Evolutionary conservation across 495 filamentous ascomycete genomes (phyloP), one percentile per base, ranked within the genome.

Genomic region (Clohesyomyces aquaticus): DNA sequence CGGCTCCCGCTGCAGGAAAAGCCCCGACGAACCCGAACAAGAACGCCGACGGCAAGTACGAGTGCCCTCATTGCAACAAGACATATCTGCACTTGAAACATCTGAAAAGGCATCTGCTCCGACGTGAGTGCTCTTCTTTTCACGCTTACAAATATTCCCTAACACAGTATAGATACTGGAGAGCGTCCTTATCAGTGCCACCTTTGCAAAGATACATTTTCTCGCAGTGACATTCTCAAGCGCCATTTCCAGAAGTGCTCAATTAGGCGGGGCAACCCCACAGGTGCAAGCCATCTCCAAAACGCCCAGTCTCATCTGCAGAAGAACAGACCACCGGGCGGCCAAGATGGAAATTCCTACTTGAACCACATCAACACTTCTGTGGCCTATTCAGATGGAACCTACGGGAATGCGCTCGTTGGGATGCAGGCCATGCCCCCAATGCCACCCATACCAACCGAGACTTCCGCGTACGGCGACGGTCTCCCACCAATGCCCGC

Each of bases 171-270:
- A 96, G 92, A 98, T 77, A 96, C 94, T 61, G 94, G 94, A 68
- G 92, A 96, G 73, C 89, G 94, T 54, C 94, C 94, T 26, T 98
- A 98, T 79, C 91, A 91, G 84, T 98, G 94, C 78, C 88, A 91
- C 63, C 82, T 98, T 45, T 98, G 94, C 80, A 89, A 92, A 74
- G 94, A 98, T 76, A 97, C 91, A n/a, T 98, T 98, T 78, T 96
- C 93, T 25, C 87, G 94, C 73, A 96, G 91, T 79, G 94, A 98
- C 75, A 98, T 98, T 66, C 79, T 98, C 73, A 98, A 98, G 80
- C 88, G 94, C 61, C 94, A 98, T 76, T 98, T 98, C 75, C 91
- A 96, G 74, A 98, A 98, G 77, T 98, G 94, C 77, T 96, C 93
- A 28, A 87, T 96, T 54, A 86, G 94, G 66, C 86, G 94, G 66